These are phyloP conservation scores for Helichrysum umbraculigerum DNA, from an alignment of 129 eudicot genomes.

Conservation along the genomic window DNA sequence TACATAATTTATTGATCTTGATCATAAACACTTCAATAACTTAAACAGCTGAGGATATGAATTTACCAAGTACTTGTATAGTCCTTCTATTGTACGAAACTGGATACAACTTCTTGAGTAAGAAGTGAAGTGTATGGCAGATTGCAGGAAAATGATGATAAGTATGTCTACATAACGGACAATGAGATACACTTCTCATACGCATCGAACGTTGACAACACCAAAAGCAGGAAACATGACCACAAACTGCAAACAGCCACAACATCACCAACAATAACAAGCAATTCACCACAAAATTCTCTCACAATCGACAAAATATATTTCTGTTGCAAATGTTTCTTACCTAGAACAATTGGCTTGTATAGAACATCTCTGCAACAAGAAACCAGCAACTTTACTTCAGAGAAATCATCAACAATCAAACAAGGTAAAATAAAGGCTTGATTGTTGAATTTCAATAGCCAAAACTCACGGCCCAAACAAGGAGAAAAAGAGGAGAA, in stretches of 20 bases:
- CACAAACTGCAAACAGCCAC: slow-evolving; percentile 54
- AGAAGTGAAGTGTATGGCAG: slow-evolving; percentile 64
- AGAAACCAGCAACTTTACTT: slow-evolving; percentile 20
- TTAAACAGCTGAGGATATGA: not conserved
- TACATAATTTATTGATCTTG: not conserved
- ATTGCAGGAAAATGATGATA: slow-evolving; percentile 78
- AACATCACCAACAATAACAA: slow-evolving; percentile 1
- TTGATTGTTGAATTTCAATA: too few species aligned
- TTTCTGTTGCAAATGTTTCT: slow-evolving; percentile 3
- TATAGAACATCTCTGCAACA: slow-evolving; percentile 71
- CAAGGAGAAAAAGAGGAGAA: too few species aligned
- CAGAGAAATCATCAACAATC: slow-evolving; percentile 17
- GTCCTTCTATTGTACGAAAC: slow-evolving; percentile 57
- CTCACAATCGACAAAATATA: not conserved
- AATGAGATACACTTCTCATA: slow-evolving; percentile 48
- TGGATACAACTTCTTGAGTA: slow-evolving; percentile 70
- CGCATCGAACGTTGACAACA: slow-evolving; percentile 68
- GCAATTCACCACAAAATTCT: slow-evolving; percentile 1
- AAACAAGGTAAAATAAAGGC: not conserved
- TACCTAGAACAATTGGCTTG: slow-evolving; percentile 83
- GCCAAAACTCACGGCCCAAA: too few species aligned
- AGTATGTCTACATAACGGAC: slow-evolving; percentile 67
- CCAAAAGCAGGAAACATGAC: slow-evolving; percentile 82
- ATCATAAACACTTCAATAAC: slow-evolving; percentile 9
- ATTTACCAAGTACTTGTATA: slow-evolving; percentile 49